Evolutionary conservation across 495 filamentous ascomycete species (phyloP), one percentile per base, ranked within the genome.

Genomic region (Cladorrhinum samala): DNA sequence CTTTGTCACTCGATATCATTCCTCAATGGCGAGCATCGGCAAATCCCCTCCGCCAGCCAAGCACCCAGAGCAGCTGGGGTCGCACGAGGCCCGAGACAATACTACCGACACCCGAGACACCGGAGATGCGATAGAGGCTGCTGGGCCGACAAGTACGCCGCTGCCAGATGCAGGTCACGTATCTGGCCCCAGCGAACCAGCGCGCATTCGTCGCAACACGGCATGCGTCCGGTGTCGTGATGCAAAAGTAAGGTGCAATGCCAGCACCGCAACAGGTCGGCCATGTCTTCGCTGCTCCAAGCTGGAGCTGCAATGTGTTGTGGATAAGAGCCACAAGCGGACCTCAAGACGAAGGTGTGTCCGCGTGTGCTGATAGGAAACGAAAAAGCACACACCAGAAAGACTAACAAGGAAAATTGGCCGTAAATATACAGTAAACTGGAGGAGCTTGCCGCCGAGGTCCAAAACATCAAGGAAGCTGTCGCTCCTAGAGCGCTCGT

Each of bases 291-390:
- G 72, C 23, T 76, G 72, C 46, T 55, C 68, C 52, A 76, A 74
- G 57, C 64, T 76, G 44, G 66, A 70, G 57, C 61, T 72, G 27
- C 58, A 65, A 11, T 76, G 72, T 37, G 61, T 76, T 3, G 71
- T 76, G 21, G 71, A 76, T 37, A 74, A 70, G 53, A 66, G 67
- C 55, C 69, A 76, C 48, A 76, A 74, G 58, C 64, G 72, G 21
- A 61, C 72, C 27, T 71, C 68, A 11, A 62, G 70, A 25, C 61
- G 67, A 56, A 75, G 71, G 69, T 72, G 58, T 24, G 63, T 60
- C 3, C 8, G n/a, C n/a, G n/a, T 33, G 6, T 33, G 27, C 27
- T 33, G 27, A 11, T 33, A 33, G 11, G 21, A 37, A 36, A 50
- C 25, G 9, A 43, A 48, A 2, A n/a, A 1, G 17, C 18, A 24